Conservation (phyloP, 768 basidiomycete species). For the Boletales sp. region DNA sequence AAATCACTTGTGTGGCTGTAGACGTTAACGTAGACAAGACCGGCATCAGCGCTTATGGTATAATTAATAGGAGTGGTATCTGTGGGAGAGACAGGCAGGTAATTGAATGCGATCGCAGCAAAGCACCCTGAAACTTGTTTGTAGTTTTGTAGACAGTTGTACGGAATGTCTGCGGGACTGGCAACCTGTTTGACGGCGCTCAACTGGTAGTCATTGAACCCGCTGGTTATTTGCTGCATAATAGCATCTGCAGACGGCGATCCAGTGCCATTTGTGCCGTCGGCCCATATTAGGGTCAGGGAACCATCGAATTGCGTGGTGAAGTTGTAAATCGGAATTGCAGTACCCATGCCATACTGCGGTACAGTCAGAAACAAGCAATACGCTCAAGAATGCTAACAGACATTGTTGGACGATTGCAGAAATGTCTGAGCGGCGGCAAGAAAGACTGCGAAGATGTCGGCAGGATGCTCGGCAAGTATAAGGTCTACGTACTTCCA, state of each 20-base stretch:
- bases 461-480: background rate
- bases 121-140: conserved; percentile 67
- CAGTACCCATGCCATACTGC: conserved; percentile 63
- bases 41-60: conserved; percentile 65
- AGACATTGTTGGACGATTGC: conserved; percentile 53
- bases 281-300: conserved; percentile 60
- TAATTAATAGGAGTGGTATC: conserved; percentile 49
- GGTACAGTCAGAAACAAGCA: background rate
- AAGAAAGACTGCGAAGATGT: conserved; percentile 43
- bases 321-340: conserved; percentile 47
- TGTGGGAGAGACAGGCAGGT: conserved; percentile 42
- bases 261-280: conserved; percentile 55
- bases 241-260: conserved; percentile 54
- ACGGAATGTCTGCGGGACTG: conserved; percentile 46
- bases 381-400: conserved; percentile 14
- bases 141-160: conserved; percentile 70
- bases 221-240: conserved; percentile 54
- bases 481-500: conserved; percentile 32
- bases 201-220: conserved; percentile 47
- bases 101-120: conserved; percentile 60
- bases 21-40: conserved; percentile 63
- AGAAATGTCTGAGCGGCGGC: conserved; percentile 62
- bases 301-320: conserved; percentile 50
- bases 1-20: conserved; percentile 63
- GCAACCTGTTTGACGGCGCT: conserved; percentile 47